These are phyloP conservation scores for Lentinus brumalis DNA, from an alignment of 768 basidiomycete genomes.

Conservation along the genomic window DNA sequence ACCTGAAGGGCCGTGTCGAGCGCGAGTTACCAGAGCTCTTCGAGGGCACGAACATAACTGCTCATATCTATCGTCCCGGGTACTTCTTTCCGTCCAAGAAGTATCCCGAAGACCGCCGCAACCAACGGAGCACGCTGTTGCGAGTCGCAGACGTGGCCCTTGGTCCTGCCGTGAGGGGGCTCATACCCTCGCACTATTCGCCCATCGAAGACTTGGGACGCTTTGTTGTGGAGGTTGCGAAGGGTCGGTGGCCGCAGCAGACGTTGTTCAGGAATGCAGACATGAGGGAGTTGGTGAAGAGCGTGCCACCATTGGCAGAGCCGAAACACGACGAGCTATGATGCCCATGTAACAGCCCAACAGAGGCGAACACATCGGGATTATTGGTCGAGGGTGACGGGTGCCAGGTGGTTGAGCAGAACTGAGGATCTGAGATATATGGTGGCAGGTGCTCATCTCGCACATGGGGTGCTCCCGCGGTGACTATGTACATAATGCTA, in stretches of 20 bases:
- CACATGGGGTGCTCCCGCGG: too few species aligned
- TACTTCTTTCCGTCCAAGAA: conserved; percentile 38
- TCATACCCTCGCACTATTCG: conserved; percentile 24
- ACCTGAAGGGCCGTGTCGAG: conserved; percentile 34
- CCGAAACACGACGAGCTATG: background rate
- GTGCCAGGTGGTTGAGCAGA: too few species aligned
- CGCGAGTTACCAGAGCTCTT: conserved; percentile 31
- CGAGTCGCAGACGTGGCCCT: conserved; percentile 21
- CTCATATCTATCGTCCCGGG: conserved; percentile 34
- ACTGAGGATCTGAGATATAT: too few species aligned
- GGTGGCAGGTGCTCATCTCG: too few species aligned
- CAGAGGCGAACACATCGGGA: too few species aligned
- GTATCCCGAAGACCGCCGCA: conserved; percentile 28
- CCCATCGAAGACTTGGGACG: conserved; percentile 37
- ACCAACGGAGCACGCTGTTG: conserved; percentile 24
- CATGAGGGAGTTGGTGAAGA: conserved; percentile 23
- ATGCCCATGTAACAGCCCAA: background rate
- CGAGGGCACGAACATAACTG: conserved; percentile 23
- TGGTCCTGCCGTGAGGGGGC: conserved; percentile 16
- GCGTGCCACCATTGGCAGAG: background rate
- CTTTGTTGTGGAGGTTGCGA: conserved; percentile 49
- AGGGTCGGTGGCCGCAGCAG: conserved; percentile 50
- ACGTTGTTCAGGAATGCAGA: conserved; percentile 28
- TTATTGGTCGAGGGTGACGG: too few species aligned
- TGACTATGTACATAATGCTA: too few species aligned